These are phyloP conservation scores for Parmelia sp. DNA, from an alignment of 495 filamentous ascomycete species.

Conservation along the genomic window DNA sequence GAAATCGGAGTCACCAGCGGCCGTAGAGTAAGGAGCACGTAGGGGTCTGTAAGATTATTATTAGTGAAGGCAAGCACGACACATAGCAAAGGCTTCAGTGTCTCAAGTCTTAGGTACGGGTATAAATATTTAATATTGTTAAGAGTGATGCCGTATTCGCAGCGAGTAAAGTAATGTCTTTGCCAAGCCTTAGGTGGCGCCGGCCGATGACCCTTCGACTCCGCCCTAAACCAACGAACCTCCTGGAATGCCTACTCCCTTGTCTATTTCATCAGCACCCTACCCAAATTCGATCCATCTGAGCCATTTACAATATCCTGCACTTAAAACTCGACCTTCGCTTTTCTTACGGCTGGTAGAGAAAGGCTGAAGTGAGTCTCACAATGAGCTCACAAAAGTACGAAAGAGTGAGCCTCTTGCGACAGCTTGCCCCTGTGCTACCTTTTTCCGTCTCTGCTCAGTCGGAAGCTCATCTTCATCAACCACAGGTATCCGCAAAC, in stretches of 20 bases:
- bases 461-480: slow-evolving; percentile 1
- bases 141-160: too few relatives aligned
- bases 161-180: too few relatives aligned
- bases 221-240: slow-evolving; percentile 16
- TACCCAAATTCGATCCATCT: not conserved
- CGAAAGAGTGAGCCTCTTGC: slow-evolving; percentile 61
- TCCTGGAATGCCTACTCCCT: slow-evolving; percentile 5
- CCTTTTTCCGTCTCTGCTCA: not conserved
- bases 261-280: not conserved
- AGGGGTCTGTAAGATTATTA: too few relatives aligned
- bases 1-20: too few relatives aligned
- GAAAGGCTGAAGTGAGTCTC: slow-evolving; percentile 36
- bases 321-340: not conserved
- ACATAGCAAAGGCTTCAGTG: too few relatives aligned
- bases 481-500: slow-evolving; percentile 42
- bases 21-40: too few relatives aligned
- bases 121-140: too few relatives aligned
- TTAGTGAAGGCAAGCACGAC: too few relatives aligned
- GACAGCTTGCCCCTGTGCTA: slow-evolving; percentile 4
- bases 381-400: slow-evolving; percentile 78
- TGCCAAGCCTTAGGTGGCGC: slow-evolving; percentile 18
- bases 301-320: not conserved
- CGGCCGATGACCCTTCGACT: slow-evolving; percentile 16
- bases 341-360: slow-evolving; percentile 7
- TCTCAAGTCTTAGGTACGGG: too few relatives aligned